Conservation (phyloP, 768 basidiomycete species). For the Stropharia rugosoannulata region DNA sequence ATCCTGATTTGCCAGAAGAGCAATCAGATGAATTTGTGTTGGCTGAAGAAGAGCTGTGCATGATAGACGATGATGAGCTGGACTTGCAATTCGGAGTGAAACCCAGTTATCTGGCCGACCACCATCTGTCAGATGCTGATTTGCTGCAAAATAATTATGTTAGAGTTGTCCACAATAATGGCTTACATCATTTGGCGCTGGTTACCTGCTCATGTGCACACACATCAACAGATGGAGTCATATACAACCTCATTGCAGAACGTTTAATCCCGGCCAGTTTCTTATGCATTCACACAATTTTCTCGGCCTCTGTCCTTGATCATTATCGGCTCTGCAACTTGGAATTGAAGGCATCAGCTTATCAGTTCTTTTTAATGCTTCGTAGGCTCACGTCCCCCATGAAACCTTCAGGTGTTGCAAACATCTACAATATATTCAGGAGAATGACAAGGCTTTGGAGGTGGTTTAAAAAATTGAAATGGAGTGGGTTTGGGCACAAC, state of each 20-base stretch:
- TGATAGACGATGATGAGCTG: too few species aligned
- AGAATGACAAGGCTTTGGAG: neutral
- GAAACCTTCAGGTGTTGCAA: neutral
- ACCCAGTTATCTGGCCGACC: too few species aligned
- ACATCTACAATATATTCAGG: neutral
- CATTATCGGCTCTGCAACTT: neutral
- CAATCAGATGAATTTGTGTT: too few species aligned
- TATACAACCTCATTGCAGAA: neutral
- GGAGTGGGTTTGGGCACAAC: constrained; percentile 15
- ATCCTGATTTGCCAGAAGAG: too few species aligned
- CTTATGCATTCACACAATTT: neutral
- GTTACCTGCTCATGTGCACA: too few species aligned
- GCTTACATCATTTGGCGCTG: too few species aligned
- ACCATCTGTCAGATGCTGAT: too few species aligned
- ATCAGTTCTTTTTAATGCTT: neutral
- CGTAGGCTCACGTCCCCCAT: neutral
- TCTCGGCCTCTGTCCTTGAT: neutral
- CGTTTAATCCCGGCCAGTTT: neutral
- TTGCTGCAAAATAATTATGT: too few species aligned
- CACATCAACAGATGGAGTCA: too few species aligned
- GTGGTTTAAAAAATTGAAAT: neutral
- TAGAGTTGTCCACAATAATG: too few species aligned
- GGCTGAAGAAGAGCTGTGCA: too few species aligned
- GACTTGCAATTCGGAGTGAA: too few species aligned
- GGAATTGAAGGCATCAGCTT: neutral